Evolutionary conservation across 2,329 filamentous ascomycete species (phyloP).

Genomic region (Talaromyces sp.): DNA sequence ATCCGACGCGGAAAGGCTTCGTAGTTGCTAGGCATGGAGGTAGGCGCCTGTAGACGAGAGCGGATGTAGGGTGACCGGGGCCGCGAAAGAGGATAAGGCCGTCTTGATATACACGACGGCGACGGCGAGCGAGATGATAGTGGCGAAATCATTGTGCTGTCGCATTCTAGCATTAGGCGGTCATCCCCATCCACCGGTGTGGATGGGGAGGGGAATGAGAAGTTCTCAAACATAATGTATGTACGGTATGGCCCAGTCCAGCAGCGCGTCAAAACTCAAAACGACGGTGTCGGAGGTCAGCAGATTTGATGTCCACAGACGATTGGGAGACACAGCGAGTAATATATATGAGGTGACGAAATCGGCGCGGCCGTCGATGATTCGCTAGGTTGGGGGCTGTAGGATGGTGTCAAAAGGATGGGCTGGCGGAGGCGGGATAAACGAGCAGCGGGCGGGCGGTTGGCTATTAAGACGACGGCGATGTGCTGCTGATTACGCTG

Average conservation of each 20-base stretch:
- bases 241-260: neutral
- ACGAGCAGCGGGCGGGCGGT: neutral
- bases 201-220: conserved; percentile 35
- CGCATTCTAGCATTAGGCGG: conserved; percentile 30
- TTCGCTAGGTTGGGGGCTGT: neutral
- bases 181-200: conserved; percentile 28
- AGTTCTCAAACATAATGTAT: conserved; percentile 40
- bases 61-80: conserved; percentile 27
- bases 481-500: neutral
- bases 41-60: conserved; percentile 31
- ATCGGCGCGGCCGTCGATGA: neutral
- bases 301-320: neutral
- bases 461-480: neutral
- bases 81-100: conserved; percentile 23
- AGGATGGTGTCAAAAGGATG: neutral
- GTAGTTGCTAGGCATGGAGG: conserved; percentile 40
- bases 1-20: conserved; percentile 28
- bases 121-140: conserved; percentile 39
- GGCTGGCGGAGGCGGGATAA: neutral
- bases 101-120: conserved; percentile 29
- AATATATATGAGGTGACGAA: neutral
- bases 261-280: neutral
- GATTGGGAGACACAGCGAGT: neutral
- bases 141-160: conserved; percentile 34
- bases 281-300: neutral